Base-by-base conservation (phyloP, 129 eudicot genomes). In the Saposhnikovia divaricata region DNA sequence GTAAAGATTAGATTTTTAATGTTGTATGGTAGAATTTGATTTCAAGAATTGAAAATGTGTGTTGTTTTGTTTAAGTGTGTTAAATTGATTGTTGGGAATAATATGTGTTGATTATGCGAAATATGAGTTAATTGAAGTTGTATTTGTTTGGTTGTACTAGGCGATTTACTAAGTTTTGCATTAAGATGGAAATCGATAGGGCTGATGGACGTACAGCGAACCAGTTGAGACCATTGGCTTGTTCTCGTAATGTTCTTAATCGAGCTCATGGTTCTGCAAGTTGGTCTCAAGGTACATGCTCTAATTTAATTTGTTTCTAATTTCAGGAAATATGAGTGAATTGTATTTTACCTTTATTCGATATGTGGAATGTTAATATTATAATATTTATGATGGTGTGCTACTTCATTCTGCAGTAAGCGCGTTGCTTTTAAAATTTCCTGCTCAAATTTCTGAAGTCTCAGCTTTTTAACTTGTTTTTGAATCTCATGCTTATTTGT, bases 191-290 rank as follows among this genome's bases (percentile, higher is more conserved):
- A 42, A 73, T 88, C 18, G 91, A 91, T 34, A 91, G 98, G 84
- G 88, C 77, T 8, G 98, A 90, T 77, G 97, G 97, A 25, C 95
- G 98, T 14, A 82, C 87, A 0, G 51, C 87, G 14, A 90, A 86
- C 80, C 97, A 91, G 47, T 82, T 93, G 82, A 88, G 97, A 81
- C 96, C 92, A 23, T 78, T 93, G 50, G 82, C 85, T 75, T 93
- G 92, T 87, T 79, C 93, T 63, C 90, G 97, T 45, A 84, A 80
- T 79, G 72, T 88, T 51, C 93, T 93, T 31, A 87, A 86, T 66
- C 97, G 98, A 25, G 98, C 97, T 74, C 97, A 93, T 87, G 98
- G 98, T 81, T 93, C 97, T 81, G 93, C 96, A 40, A 88, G 87
- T 80, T 93, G 97, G 93, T 90, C 96, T 79, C 97, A 93, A 85